Evolutionary conservation across 495 filamentous ascomycete genomes (phyloP).

Genomic region (Lichina pygmaea): DNA sequence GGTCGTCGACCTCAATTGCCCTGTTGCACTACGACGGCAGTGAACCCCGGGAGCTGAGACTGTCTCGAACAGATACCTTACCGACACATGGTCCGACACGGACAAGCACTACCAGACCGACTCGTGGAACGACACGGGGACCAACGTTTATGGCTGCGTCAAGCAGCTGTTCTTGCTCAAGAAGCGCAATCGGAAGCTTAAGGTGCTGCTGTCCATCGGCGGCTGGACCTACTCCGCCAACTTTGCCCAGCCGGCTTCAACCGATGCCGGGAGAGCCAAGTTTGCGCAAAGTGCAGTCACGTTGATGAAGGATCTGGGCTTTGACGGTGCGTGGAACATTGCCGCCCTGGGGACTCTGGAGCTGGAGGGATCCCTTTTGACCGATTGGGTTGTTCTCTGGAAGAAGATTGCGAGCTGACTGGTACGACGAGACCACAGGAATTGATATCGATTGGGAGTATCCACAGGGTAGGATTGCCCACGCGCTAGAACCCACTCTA

Average conservation of each 20-base stretch:
- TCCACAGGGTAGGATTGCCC: conserved; percentile 9
- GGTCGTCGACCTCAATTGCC: background rate
- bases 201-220: conserved; percentile 78
- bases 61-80: conserved; percentile 15
- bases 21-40: background rate
- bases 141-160: conserved; percentile 69
- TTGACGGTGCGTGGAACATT: conserved; percentile 18
- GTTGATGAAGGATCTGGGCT: conserved; percentile 35
- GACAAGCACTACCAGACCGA: conserved; percentile 75
- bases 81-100: conserved; percentile 28
- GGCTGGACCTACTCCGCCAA: conserved; percentile 90
- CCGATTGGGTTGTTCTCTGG: too few relatives aligned
- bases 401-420: background rate
- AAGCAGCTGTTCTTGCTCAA: conserved; percentile 91
- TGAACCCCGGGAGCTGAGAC: too few relatives aligned
- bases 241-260: conserved; percentile 49
- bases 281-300: conserved; percentile 44
- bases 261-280: conserved; percentile 25
- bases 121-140: conserved; percentile 39
- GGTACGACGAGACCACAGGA: background rate
- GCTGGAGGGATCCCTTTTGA: background rate
- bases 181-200: conserved; percentile 63
- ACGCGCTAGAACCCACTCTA: background rate
- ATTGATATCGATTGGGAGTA: conserved; percentile 49
- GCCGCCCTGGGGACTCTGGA: background rate